These are phyloP conservation scores for Alloteropsis angusta DNA, from an alignment of 202 grass and related monocot species.

Conservation along the genomic window DNA sequence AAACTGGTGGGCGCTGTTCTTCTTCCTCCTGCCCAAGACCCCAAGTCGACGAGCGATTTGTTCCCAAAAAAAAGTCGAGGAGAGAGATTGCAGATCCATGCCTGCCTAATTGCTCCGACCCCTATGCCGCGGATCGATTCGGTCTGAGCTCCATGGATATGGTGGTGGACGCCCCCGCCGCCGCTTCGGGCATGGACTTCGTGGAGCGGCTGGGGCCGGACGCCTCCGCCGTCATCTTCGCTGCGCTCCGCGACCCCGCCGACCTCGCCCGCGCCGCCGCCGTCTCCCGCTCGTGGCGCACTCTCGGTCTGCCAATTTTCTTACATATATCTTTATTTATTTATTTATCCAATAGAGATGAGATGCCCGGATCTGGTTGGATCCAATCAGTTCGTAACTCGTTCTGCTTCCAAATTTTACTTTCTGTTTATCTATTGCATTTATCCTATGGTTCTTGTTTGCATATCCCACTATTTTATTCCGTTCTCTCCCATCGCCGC, in stretches of 20 bases:
- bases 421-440: not conserved
- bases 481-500: not conserved
- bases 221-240: slow-evolving; percentile 42
- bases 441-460: not conserved
- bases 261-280: slow-evolving; percentile 45
- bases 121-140: not conserved
- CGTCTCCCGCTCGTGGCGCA: slow-evolving; percentile 68
- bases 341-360: not conserved
- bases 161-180: not conserved
- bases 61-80: too few species aligned
- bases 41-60: too few species aligned
- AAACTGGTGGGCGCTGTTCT: not conserved
- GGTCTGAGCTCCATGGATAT: not conserved
- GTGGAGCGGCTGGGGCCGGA: slow-evolving; percentile 47
- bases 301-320: slow-evolving; percentile 27
- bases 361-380: not conserved
- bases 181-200: slow-evolving; percentile 25
- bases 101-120: not conserved
- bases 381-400: not conserved
- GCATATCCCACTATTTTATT: not conserved
- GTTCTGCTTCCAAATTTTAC: not conserved
- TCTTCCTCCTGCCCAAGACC: not conserved
- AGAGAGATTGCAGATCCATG: not conserved
- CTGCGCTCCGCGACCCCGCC: slow-evolving; percentile 34
- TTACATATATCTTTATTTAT: not conserved